Base-by-base conservation (phyloP, 139 green algal species). In the Chlorella sorokiniana region DNA sequence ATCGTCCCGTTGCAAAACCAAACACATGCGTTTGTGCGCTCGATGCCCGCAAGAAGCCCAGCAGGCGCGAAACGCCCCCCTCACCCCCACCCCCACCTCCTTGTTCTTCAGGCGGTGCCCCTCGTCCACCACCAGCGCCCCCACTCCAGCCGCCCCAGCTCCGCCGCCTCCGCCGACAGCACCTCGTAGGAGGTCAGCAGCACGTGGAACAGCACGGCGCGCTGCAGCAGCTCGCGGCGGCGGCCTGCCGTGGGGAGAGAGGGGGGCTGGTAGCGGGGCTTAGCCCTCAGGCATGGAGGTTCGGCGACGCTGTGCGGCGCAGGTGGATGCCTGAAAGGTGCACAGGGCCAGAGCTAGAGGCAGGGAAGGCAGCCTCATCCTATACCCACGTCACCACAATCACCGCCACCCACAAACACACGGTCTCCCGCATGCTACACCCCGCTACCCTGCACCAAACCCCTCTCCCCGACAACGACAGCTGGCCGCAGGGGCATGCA, bases 171-270 rank as follows among this genome's bases (percentile, higher is more conserved):
- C 0, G 37, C 52, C 41, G n/a, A 52, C 59, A 31, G 52, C 25
- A 79, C 40, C 54, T 79, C 73, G 37, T 79, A 79, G 38, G 52
- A 69, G 52, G 73, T 79, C 20, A 79, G 73, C 29, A 79, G 73
- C 37, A 79, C 73, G 10, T 79, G 73, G 54, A 79, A 79, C 73
- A 69, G 37, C 45, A 79, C 73, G 14, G 73, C 54, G 0, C 73
- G 73, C 54, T 79, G 73, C 73, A 79, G 73, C 73, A 69, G n/a
- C 73, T 79, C 54, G 4, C 73, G 73, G 9, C 73, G 73, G 20
- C 73, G 73, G 10, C 54, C 73, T 79, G 73, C 54, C 6, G 18
- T 22, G 22, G 56, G 56, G 56, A 6, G 56, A 22, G 14, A 56
- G 48, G 14, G 48, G n/a, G n/a, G n/a, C n/a, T n/a, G n/a, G n/a